Conservation (phyloP, 2,329 filamentous ascomycete species). For the Neopestalotiopsis rosae region DNA sequence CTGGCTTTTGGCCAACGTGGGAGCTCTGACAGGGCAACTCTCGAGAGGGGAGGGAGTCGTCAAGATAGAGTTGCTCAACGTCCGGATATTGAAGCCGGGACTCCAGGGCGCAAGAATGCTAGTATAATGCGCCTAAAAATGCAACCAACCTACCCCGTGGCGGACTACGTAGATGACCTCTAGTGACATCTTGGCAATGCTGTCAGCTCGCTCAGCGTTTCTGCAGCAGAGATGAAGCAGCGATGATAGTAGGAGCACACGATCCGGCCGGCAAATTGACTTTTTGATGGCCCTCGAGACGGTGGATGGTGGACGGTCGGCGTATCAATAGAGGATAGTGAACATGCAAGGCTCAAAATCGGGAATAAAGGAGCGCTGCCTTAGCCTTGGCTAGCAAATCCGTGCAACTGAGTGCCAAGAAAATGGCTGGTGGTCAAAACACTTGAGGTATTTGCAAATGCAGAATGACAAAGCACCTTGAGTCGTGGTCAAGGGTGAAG, state of each 20-base stretch:
- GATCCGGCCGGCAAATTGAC: not conserved
- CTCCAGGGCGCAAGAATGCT: not conserved
- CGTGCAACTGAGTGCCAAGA: not conserved
- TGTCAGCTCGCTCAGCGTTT: not conserved
- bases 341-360: not conserved
- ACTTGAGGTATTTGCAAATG: not conserved
- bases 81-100: not conserved
- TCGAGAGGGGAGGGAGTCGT: not conserved
- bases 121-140: not conserved
- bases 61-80: not conserved
- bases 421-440: not conserved
- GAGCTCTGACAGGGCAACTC: not conserved
- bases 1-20: constrained; percentile 21
- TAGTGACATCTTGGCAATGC: constrained; percentile 60
- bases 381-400: not conserved
- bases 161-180: constrained; percentile 76
- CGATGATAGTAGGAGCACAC: not conserved
- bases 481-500: not conserved
- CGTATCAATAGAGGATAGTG: not conserved
- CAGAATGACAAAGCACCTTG: not conserved
- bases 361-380: not conserved
- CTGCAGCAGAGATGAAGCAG: not conserved
- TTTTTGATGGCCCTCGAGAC: not conserved
- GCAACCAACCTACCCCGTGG: constrained; percentile 67
- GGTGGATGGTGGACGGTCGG: not conserved